Conservation (phyloP, 2,329 filamentous ascomycete species). For the Aurifilum marmelostoma region DNA sequence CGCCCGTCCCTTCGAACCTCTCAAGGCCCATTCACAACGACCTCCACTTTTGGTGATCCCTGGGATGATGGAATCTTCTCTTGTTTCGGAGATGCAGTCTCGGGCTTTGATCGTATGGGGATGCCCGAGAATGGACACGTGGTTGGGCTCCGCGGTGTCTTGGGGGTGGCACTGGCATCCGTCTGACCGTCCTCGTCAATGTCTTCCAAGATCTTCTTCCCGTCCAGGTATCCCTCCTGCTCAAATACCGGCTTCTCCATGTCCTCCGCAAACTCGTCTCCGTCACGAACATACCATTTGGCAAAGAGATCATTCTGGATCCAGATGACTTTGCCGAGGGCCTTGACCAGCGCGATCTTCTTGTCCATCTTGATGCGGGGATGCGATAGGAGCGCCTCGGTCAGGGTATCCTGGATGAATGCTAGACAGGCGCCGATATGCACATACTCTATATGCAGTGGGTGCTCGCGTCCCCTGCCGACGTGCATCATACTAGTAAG, state of each 20-base stretch:
- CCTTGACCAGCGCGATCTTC: constrained; percentile 76
- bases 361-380: constrained; percentile 66
- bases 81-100: constrained; percentile 25
- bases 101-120: constrained; percentile 25
- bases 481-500: constrained; percentile 73
- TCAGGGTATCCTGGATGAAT: constrained; percentile 78
- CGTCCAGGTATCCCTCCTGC: constrained; percentile 66
- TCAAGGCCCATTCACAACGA: not conserved
- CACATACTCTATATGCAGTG: constrained; percentile 79
- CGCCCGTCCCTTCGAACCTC: not conserved
- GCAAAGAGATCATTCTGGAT: constrained; percentile 86
- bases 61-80: constrained; percentile 12
- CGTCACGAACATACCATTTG: constrained; percentile 77
- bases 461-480: constrained; percentile 71
- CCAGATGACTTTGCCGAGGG: constrained; percentile 81
- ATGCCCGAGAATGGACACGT: constrained; percentile 28
- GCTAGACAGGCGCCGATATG: constrained; percentile 74
- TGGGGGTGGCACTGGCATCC: constrained; percentile 23
- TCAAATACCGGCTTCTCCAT: constrained; percentile 56
- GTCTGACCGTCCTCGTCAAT: constrained; percentile 38
- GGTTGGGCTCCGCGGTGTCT: constrained; percentile 23
- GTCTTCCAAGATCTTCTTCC: constrained; percentile 59
- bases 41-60: not conserved
- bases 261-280: constrained; percentile 59
- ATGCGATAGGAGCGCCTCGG: constrained; percentile 74